Base-by-base conservation (phyloP, 148 eudicot species). In the Bassia scoparia region DNA sequence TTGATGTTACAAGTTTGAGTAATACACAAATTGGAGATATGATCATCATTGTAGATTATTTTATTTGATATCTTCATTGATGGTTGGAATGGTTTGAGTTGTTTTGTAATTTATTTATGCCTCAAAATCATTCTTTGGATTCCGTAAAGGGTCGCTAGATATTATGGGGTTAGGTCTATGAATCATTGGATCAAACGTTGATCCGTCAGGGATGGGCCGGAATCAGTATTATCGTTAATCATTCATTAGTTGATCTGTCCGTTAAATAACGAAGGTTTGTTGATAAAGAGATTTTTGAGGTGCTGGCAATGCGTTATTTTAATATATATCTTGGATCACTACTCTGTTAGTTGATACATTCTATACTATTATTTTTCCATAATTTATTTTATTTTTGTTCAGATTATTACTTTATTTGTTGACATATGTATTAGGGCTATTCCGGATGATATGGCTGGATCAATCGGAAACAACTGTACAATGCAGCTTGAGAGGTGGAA, bases 51-150 rank as follows among this genome's bases (percentile, higher is more conserved):
- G 74, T 61, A 29, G 97, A 90, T 14, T 67, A 14, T 92, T 90
- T 46, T 46, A 54, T 0, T 96, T 0, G 82, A 87, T 55, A 76
- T 80, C 72, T 2, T 78, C 81, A 5, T 78, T 37, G 97, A 89
- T 65, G 89, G 93, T 49, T 85, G 97, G 96, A 73, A 72, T 16
- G 97, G 97, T 0, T 78, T 92, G 69, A 89, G 97, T 70, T 88
- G 78, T 61, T 85, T 44, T 96, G 97, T 0, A 92, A 92, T 67
- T 92, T n/a, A n/a, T 88, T 74, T 92, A 92, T 56, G 97, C 96
- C 0, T 92, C 97, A 1, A 92, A 92, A 61, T 76, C 89, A 0
- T 92, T 92, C 69, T 89, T 80, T 29, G 97, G 97, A 92, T 65
- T 61, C 82, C 4, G 35, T 61, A 5, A 85, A 77, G 73, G 55